Conservation (phyloP, 2,329 filamentous ascomycete species). For the Xylariales sp. region DNA sequence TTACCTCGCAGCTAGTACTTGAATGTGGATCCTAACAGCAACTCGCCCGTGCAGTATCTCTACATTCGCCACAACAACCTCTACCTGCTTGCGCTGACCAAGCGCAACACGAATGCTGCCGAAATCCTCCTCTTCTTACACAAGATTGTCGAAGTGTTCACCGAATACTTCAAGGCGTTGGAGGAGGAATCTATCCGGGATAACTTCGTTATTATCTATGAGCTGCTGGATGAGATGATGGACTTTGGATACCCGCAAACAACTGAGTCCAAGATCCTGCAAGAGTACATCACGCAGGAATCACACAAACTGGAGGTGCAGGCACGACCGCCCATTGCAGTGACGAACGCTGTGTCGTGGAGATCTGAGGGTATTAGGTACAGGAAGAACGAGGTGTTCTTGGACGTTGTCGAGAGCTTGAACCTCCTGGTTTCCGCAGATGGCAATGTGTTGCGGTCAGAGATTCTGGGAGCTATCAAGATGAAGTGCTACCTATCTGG, state of each 20-base stretch:
- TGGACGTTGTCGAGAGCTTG: constrained; percentile 94
- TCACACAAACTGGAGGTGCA: constrained; percentile 98
- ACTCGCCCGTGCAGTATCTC: constrained; percentile 75
- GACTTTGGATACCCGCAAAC: constrained; percentile 99
- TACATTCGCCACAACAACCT: constrained; percentile 99
- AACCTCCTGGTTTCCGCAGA: constrained; percentile 93
- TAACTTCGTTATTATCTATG: constrained; percentile 99
- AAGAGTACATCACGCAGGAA: constrained; percentile 99
- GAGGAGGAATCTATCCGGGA: constrained; percentile 98
- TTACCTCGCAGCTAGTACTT: no score
- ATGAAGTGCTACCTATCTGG: constrained; percentile 99
- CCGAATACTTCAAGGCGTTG: constrained; percentile 98
- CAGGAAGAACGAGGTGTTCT: constrained; percentile 98
- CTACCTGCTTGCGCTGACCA: constrained; percentile 94
- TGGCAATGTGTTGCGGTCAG: constrained; percentile 90
- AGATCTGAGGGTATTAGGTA: constrained; percentile 96
- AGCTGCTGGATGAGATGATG: constrained; percentile 99
- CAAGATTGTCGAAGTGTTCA: constrained; percentile 98
- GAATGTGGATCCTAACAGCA: no score
- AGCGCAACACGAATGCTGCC: constrained; percentile 97
- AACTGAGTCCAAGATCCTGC: constrained; percentile 95
- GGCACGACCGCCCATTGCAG: constrained; percentile 91
- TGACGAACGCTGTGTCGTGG: constrained; percentile 98
- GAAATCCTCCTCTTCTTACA: constrained; percentile 98
- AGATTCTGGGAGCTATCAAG: constrained; percentile 95